Evolutionary conservation across 345 rosid genomes (phyloP).

Genomic region (Citrus unshiu): DNA sequence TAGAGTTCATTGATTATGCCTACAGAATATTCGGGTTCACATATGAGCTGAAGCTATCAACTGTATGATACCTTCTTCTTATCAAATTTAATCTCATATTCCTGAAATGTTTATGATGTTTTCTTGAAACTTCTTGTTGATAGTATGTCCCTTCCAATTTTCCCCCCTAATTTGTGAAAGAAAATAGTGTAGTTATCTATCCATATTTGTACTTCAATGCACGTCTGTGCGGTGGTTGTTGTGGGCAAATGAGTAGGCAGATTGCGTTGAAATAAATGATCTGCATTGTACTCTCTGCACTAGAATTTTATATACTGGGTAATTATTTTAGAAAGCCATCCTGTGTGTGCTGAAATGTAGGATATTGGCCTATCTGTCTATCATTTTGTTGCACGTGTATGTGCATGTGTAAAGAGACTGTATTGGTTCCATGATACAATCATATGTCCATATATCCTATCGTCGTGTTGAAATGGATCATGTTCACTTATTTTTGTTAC

Average conservation of each 20-base stretch:
- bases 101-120: background rate
- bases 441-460: background rate
- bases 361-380: background rate
- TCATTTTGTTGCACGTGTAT: background rate
- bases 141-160: background rate
- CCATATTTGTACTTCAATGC: background rate
- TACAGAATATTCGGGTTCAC: slow-evolving; percentile 81
- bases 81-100: background rate
- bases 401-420: background rate
- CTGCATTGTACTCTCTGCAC: background rate
- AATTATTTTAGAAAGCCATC: background rate
- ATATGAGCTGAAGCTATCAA: slow-evolving; percentile 87
- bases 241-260: background rate
- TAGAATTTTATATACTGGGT: background rate
- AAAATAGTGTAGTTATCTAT: background rate
- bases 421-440: background rate
- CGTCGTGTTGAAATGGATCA: background rate
- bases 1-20: slow-evolving; percentile 74
- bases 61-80: slow-evolving; percentile 46
- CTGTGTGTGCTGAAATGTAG: background rate
- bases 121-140: background rate
- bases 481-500: background rate
- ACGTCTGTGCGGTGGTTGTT: background rate
- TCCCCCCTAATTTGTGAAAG: background rate
- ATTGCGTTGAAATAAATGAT: background rate